A percentile compares a stretch with the other conserved stretches of the same genome.
Conservation (phyloP, 805 yeast species). For the Myxozyma neglecta region DNA sequence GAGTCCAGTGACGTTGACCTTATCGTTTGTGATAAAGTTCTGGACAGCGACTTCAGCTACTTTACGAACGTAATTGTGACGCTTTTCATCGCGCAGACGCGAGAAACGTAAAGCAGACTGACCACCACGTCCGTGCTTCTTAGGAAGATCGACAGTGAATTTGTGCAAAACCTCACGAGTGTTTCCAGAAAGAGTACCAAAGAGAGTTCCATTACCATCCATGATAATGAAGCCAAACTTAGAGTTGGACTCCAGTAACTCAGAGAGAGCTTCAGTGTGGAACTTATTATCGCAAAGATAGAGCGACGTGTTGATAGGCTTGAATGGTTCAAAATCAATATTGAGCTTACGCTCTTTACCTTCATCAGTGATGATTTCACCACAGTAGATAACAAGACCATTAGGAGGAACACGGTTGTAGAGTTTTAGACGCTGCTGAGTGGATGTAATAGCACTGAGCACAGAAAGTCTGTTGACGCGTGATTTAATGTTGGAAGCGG, state of each 20-base stretch:
- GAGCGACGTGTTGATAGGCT: conserved; percentile 95
- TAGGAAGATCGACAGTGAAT: conserved; percentile 95
- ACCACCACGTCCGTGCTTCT: conserved; percentile 99
- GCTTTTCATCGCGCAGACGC: conserved; percentile 97
- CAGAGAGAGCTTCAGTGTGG: conserved; percentile 95
- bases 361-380: conserved; percentile 95
- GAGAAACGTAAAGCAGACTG: conserved; percentile 99
- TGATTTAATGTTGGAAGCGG: conserved; percentile 96
- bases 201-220: conserved; percentile 99
- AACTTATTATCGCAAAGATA: conserved; percentile 97
- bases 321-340: conserved; percentile 97
- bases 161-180: conserved; percentile 95
- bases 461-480: conserved; percentile 96
- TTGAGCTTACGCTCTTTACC: conserved; percentile 97
- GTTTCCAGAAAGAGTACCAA: conserved; percentile 94
- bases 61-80: conserved; percentile 97
- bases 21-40: conserved; percentile 91
- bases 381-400: conserved; percentile 96
- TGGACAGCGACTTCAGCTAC: conserved; percentile 98
- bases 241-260: conserved; percentile 91
- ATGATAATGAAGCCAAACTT: conserved; percentile 95
- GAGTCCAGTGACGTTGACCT: conserved; percentile 89
- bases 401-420: conserved; percentile 88
- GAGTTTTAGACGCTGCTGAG: conserved; percentile 92
- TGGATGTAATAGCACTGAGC: conserved; percentile 93